Evolutionary conservation across 192 early-diverging fungal genomes (phyloP).

Genomic region (Haplosporangium gracile): DNA sequence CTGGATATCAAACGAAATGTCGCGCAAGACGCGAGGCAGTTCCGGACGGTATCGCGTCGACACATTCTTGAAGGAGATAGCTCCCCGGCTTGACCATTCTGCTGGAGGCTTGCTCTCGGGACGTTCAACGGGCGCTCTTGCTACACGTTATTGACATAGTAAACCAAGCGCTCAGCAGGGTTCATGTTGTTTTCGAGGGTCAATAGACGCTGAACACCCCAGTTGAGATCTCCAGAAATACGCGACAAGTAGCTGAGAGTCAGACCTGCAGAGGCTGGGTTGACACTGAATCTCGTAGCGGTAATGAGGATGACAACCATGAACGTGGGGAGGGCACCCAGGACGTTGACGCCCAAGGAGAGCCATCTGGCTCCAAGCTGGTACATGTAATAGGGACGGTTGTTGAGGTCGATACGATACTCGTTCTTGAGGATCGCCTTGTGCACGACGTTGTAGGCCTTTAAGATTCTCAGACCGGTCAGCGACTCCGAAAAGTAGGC

Average conservation of each 20-base stretch:
- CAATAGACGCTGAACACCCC: conserved; percentile 72
- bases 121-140: conserved; percentile 30
- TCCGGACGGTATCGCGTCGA: conserved; percentile 82
- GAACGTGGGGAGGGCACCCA: conserved; percentile 79
- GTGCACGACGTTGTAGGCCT: conserved; percentile 70
- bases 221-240: conserved; percentile 80
- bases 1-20: conserved; percentile 75
- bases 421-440: conserved; percentile 67
- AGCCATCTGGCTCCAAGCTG: conserved; percentile 79
- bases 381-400: conserved; percentile 83
- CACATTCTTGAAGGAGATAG: conserved; percentile 78
- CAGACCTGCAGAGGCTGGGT: conserved; percentile 80
- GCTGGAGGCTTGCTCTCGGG: conserved; percentile 31
- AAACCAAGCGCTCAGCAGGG: conserved; percentile 43
- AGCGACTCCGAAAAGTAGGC: conserved; percentile 84
- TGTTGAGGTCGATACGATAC: conserved; percentile 80
- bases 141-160: conserved; percentile 40
- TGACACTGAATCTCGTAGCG: conserved; percentile 69
- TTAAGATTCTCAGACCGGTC: conserved; percentile 84
- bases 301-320: conserved; percentile 81
- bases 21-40: conserved; percentile 79
- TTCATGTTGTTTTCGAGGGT: conserved; percentile 66
- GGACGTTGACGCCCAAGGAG: conserved; percentile 82
- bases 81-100: conserved; percentile 79
- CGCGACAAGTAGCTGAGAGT: conserved; percentile 76